phyloP scores from a whole-genome alignment of 345 rosid species.

The Eutrema yunnanense region DNA sequence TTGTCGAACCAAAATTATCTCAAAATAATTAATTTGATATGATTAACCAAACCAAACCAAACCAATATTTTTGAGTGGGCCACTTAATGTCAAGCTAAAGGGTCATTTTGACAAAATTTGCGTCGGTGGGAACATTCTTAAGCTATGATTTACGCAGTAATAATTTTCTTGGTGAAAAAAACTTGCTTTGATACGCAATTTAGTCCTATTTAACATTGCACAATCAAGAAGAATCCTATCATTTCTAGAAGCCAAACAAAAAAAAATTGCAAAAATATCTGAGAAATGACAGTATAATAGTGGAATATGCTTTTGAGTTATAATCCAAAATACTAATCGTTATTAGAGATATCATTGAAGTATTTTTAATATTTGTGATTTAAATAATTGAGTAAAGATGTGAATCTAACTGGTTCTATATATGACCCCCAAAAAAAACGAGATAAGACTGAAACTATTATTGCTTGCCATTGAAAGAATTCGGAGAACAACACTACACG shows the following conservation, averaged over 20 bases:
- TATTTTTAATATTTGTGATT: not conserved
- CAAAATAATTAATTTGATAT: not conserved
- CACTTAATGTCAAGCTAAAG: not conserved
- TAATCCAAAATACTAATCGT: not conserved
- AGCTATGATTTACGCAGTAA: not conserved
- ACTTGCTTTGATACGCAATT: not conserved
- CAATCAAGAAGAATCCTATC: not conserved
- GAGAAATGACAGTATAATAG: not conserved
- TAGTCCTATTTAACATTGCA: not conserved
- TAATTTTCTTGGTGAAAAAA: not conserved
- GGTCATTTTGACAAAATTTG: not conserved
- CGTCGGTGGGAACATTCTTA: constrained; percentile 22
- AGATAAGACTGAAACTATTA: not conserved
- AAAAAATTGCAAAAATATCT: not conserved
- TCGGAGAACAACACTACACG: constrained; percentile 7
- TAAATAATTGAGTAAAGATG: not conserved
- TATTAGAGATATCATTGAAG: not conserved
- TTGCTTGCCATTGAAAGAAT: not conserved
- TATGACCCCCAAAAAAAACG: not conserved
- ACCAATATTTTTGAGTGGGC: not conserved
- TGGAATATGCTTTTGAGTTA: not conserved
- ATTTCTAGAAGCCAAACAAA: not conserved
- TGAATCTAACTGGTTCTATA: not conserved
- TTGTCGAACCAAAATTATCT: not conserved
- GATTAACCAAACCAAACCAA: not conserved